Evolutionary conservation across 2,329 filamentous ascomycete genomes (phyloP), one percentile per base, ranked within the genome.

Genomic region (Phoma sp.): DNA sequence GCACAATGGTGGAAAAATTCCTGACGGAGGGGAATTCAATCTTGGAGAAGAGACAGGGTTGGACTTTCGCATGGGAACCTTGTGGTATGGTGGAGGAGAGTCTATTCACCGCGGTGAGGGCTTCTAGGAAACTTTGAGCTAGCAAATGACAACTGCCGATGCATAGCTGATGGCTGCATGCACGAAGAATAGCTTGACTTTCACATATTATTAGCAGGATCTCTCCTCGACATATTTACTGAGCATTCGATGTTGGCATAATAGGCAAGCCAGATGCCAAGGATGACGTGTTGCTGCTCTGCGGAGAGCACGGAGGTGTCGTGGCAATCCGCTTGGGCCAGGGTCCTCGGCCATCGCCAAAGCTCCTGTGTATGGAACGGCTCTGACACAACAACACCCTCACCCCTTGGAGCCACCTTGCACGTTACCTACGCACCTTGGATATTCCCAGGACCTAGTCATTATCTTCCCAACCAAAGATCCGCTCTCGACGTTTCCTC

Each of bases 1-100:
- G 44, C 41, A 62, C 45, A 65, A 70, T 7, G 64, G 72, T 4
- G 23, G 75, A 69, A 41, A 77, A 71, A 76, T 81, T 50, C 75
- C 74, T 25, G 70, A 71, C 1, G 79, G 79, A 10, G 88, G 89
- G 0, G 89, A 95, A 68, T 97, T 93, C 92, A 78, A 89, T 23
- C 86, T 97, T n/a, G 93, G 93, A 0, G 85, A 96, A 65, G 91
- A 93, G 72, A 88, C 81, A 64, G 93, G 93, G 0, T 76, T 97
- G 49, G 89, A 93, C 67, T 86, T 86, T 54, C 84, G 90, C 39
- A 85, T 83, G 59, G 93, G 93, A 0, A 80, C 82, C 5, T 75
- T 96, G 39, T 98, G 93, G 92, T 71, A 67, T 77, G 93, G 79
- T 2, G 90, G 87, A 24, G 93, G 93, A 0, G 83, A 89, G 59